Evolutionary conservation across 495 filamentous ascomycete genomes (phyloP).

Genomic region (Penicillium roqueforti): DNA sequence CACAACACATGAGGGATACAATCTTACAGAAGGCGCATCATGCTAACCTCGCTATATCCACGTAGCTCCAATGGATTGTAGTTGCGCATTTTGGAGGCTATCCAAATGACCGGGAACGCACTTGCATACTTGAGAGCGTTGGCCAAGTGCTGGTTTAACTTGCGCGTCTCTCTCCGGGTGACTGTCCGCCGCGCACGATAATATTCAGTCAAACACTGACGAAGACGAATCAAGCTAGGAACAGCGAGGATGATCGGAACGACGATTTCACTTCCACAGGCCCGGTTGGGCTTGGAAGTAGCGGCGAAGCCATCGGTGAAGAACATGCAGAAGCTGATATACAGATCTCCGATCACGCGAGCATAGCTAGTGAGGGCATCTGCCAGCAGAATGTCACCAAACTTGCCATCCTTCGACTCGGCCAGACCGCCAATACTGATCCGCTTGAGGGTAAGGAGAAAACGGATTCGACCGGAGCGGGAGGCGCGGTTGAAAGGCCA

Average conservation of each 20-base stretch:
- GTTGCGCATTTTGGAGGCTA: conserved; percentile 69
- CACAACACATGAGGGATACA: background rate
- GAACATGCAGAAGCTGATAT: conserved; percentile 87
- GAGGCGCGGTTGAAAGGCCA: conserved; percentile 68
- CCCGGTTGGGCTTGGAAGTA: conserved; percentile 74
- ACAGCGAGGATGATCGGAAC: conserved; percentile 78
- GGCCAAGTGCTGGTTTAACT: conserved; percentile 79
- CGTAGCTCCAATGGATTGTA: conserved; percentile 51
- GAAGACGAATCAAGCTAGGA: conserved; percentile 78
- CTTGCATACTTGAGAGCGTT: conserved; percentile 91
- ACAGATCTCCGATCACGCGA: conserved; percentile 86
- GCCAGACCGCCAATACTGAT: conserved; percentile 78
- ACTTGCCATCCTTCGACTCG: conserved; percentile 75
- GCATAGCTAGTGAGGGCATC: conserved; percentile 94
- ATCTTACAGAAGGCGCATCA: conserved; percentile 54
- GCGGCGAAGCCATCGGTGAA: conserved; percentile 61
- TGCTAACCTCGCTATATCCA: conserved; percentile 52
- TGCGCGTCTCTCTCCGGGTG: conserved; percentile 46
- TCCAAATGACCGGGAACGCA: conserved; percentile 86
- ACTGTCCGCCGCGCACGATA: conserved; percentile 56
- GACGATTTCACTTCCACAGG: conserved; percentile 68
- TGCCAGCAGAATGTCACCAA: conserved; percentile 90
- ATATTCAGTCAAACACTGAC: conserved; percentile 91
- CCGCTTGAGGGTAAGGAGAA: conserved; percentile 66
- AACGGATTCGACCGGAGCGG: conserved; percentile 66